Evolutionary conservation across 306 rosid genomes (phyloP).

Genomic region (Trifolium repens): DNA sequence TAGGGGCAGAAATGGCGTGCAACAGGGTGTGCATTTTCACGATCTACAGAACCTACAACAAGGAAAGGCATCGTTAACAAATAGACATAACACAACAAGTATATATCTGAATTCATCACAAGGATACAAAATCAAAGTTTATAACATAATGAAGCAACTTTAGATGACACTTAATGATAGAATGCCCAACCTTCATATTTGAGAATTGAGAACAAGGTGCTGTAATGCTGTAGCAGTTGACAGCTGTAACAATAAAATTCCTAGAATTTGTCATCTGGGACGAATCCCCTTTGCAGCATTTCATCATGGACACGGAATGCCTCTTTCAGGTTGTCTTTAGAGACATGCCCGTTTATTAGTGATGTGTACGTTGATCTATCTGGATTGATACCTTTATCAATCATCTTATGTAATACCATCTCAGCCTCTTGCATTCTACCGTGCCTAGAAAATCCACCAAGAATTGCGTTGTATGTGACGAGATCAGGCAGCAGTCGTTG

Average conservation of each 20-base stretch:
- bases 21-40: conserved; percentile 6
- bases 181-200: conserved; percentile 42
- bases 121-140: conserved; percentile 10
- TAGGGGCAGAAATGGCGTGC: conserved; percentile 17
- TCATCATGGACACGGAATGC: conserved; percentile 91
- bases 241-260: conserved; percentile 20
- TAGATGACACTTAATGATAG: conserved; percentile 27
- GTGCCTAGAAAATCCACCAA: conserved; percentile 70
- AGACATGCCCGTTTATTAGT: conserved; percentile 82
- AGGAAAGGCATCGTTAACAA: not conserved
- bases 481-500: conserved; percentile 69
- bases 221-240: conserved; percentile 14
- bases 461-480: conserved; percentile 73
- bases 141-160: conserved; percentile 17
- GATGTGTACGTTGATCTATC: conserved; percentile 76
- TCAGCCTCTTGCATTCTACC: conserved; percentile 86
- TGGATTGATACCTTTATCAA: conserved; percentile 72
- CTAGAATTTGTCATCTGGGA: conserved; percentile 87
- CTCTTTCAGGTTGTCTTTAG: conserved; percentile 80
- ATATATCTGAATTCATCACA: conserved; percentile 22
- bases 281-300: conserved; percentile 88
- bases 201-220: conserved; percentile 32
- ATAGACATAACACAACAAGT: conserved; percentile 9
- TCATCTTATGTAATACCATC: conserved; percentile 74
- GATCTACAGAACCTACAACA: conserved; percentile 19